Evolutionary conservation across 768 basidiomycete genomes (phyloP).

Genomic region (Auricularia heimuer): DNA sequence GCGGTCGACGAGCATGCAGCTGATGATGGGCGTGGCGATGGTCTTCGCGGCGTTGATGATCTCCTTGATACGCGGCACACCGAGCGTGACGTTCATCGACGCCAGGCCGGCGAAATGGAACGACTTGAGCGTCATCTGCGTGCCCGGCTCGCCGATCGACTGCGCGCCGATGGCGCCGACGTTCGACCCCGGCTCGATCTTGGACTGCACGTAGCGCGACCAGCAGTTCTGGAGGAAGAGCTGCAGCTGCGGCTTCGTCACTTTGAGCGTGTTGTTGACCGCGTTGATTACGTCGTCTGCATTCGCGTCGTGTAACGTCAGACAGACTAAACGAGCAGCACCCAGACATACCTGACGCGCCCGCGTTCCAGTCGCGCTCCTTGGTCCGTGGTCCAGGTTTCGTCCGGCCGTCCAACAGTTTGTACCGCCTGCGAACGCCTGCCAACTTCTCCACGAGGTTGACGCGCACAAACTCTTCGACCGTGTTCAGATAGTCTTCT

Average conservation of each 20-base stretch:
- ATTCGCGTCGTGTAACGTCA: background rate
- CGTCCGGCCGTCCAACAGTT: constrained; percentile 74
- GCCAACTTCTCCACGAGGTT: constrained; percentile 60
- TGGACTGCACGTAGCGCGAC: constrained; percentile 87
- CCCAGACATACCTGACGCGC: constrained; percentile 50
- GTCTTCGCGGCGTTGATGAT: constrained; percentile 98
- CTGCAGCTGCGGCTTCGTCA: constrained; percentile 70
- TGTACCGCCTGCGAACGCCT: constrained; percentile 54
- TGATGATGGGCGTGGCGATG: constrained; percentile 97
- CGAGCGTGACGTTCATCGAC: constrained; percentile 98
- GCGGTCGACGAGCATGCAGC: constrained; percentile 79
- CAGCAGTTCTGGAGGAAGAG: constrained; percentile 81
- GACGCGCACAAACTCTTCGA: constrained; percentile 61
- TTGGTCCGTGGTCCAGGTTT: constrained; percentile 61
- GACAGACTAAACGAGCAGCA: background rate
- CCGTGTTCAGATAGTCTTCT: constrained; percentile 53
- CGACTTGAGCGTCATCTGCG: constrained; percentile 98
- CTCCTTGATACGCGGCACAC: constrained; percentile 99
- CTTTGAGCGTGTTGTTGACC: constrained; percentile 82
- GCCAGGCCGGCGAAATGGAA: constrained; percentile 99
- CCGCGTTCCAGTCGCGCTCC: constrained; percentile 65
- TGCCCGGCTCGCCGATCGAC: constrained; percentile 98
- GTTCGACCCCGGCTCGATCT: constrained; percentile 96
- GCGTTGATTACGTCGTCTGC: constrained; percentile 51
- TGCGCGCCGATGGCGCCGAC: constrained; percentile 98